A percentile compares a stretch with the other conserved stretches of the same genome.
Evolutionary conservation across 1,284 basidiomycete genomes (phyloP).

Genomic region (Puccinia hordei): DNA sequence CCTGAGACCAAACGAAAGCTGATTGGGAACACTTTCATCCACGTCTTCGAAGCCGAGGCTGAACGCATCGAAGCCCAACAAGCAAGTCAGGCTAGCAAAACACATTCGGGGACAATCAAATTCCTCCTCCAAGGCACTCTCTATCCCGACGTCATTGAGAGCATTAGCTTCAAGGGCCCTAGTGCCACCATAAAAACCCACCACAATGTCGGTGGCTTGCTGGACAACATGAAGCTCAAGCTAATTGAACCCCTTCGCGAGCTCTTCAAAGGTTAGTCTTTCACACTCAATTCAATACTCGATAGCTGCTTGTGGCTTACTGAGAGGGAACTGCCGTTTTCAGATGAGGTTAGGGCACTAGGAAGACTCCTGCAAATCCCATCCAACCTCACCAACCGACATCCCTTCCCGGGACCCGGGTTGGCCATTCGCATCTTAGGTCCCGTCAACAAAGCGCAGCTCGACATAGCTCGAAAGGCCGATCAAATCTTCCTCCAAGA

Average conservation of each 20-base stretch:
- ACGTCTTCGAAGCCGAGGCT: constrained; percentile 93
- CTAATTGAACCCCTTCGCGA: constrained; percentile 96
- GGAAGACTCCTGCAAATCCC: constrained; percentile 90
- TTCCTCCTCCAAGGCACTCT: constrained; percentile 98
- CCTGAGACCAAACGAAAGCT: constrained; percentile 98
- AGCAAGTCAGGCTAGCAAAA: constrained; percentile 68
- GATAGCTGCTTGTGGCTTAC: background rate
- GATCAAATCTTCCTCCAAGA: constrained; percentile 98
- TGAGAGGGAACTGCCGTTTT: background rate
- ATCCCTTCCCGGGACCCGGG: constrained; percentile 99
- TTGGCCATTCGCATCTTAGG: constrained; percentile 99
- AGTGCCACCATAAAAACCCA: constrained; percentile 99
- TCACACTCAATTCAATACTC: background rate
- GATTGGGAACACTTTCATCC: constrained; percentile 98
- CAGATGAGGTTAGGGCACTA: constrained; percentile 93
- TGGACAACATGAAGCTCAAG: constrained; percentile 98
- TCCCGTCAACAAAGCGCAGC: constrained; percentile 87
- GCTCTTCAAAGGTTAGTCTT: constrained; percentile 83
- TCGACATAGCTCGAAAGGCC: constrained; percentile 89
- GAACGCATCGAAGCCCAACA: constrained; percentile 81
- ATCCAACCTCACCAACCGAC: constrained; percentile 86
- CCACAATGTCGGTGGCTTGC: constrained; percentile 95
- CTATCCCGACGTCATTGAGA: constrained; percentile 99
- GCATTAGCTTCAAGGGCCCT: constrained; percentile 98
- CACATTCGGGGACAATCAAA: constrained; percentile 76